Percentiles rank a stretch among this genome's conserved stretches.
These are phyloP conservation scores for Stephanodiscus minutulus DNA, from an alignment of 108 stramenopile species.

Conservation along the genomic window DNA sequence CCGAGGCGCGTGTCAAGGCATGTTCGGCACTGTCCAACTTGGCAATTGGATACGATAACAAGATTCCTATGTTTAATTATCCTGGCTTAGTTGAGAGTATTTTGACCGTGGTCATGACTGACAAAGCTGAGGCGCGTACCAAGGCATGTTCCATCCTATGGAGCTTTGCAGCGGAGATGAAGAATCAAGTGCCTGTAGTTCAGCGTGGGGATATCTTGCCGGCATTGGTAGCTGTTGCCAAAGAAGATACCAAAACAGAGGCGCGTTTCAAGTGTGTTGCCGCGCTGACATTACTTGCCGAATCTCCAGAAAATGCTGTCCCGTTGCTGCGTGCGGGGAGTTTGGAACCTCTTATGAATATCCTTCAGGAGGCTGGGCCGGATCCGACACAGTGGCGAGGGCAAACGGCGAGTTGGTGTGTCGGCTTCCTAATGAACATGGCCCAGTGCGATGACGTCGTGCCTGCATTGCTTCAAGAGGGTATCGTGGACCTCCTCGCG, in stretches of 20 bases:
- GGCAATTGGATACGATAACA: conserved; percentile 93
- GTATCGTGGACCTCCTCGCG: conserved; percentile 86
- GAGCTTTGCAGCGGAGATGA: conserved; percentile 94
- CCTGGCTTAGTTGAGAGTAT: conserved; percentile 89
- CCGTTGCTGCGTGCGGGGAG: conserved; percentile 80
- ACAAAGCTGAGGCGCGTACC: conserved; percentile 83
- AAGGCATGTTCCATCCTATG: conserved; percentile 92
- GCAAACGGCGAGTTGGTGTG: conserved; percentile 92
- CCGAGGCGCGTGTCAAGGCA: conserved; percentile 86
- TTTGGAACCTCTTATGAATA: conserved; percentile 83
- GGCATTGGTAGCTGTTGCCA: conserved; percentile 79
- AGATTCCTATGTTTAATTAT: conserved; percentile 92
- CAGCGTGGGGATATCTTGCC: conserved; percentile 87
- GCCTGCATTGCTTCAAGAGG: conserved; percentile 79
- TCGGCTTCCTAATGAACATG: conserved; percentile 93
- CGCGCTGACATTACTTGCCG: conserved; percentile 84
- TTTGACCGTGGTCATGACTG: conserved; percentile 83
- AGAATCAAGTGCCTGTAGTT: conserved; percentile 90
- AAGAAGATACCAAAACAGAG: conserved; percentile 88
- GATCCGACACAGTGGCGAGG: conserved; percentile 93
- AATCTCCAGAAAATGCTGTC: conserved; percentile 86
- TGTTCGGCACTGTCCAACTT: conserved; percentile 88
- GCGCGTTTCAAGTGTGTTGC: conserved; percentile 92
- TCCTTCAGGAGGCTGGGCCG: conserved; percentile 87
- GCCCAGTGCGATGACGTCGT: conserved; percentile 90